Evolutionary conservation across 2,329 filamentous ascomycete genomes (phyloP).

Genomic region (Botrytis pseudocinerea): DNA sequence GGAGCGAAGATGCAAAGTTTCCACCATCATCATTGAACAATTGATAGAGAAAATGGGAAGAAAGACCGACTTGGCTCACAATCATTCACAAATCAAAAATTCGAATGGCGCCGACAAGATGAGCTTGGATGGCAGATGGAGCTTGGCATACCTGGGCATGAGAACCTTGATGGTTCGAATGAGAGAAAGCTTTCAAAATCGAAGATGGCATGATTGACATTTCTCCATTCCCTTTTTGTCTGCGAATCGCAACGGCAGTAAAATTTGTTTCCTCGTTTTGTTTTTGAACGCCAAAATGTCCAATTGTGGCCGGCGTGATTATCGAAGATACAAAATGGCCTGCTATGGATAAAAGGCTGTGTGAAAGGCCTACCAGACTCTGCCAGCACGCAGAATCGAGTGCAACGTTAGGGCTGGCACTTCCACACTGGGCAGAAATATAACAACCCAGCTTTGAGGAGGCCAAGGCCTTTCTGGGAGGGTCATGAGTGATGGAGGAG

Average conservation of each 20-base stretch:
- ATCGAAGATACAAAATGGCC: background rate
- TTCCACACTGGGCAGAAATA: background rate
- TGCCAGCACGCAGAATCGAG: background rate
- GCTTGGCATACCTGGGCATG: constrained; percentile 9
- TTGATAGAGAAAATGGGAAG: background rate
- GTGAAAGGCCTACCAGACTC: background rate
- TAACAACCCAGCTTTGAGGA: background rate
- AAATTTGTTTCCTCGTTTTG: accelerated
- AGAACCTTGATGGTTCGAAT: constrained; percentile 3
- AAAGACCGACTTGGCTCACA: constrained; percentile 1
- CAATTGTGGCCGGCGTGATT: background rate
- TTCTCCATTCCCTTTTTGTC: background rate
- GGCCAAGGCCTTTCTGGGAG: background rate
- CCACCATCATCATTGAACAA: background rate
- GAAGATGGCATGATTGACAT: background rate
- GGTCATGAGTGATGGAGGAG: background rate
- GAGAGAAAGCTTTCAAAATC: background rate
- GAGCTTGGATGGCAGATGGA: background rate
- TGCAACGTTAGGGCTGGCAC: background rate
- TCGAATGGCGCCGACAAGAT: background rate
- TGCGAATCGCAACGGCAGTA: background rate
- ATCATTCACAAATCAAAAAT: background rate
- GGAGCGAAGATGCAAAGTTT: background rate
- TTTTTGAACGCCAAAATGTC: background rate
- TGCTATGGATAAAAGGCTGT: background rate